Evolutionary conservation across 176 grass and related monocot genomes (phyloP), one percentile per base, ranked within the genome.

Genomic region (Melocanna baccifera): DNA sequence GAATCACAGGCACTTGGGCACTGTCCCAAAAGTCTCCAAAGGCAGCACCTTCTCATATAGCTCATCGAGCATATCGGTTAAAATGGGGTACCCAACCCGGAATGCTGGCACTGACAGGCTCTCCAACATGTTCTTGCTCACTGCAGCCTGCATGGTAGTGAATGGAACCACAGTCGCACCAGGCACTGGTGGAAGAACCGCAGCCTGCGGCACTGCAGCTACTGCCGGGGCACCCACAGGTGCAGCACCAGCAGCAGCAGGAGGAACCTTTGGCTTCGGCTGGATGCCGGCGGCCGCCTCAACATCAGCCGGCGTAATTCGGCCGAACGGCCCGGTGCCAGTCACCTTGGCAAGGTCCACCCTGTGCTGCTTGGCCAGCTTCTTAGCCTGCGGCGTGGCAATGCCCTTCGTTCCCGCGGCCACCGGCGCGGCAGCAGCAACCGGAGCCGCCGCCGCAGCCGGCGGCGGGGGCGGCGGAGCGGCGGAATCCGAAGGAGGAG

Each of bases 91-190:
- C 5, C 97, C 97, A 5, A 99, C 93, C 7, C 91, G 78, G 81
- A 96, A 99, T 81, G 88, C 68, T 1, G 97, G 97, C 58, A 99
- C 91, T 5, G 90, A 83, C 40, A 99, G 84, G 78, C 89, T 99
- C 81, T 92, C 97, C 74, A 94, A 76, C 97, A 99, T 99, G 91
- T 99, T 99, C 86, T 96, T 99, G 81, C 89, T 94, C 83, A 99
- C 91, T 9, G 90, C 97, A 14, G 79, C 83, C 75, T 94, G 97
- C 97, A 96, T 92, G 4, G 91, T 75, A 12, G 93, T 96, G 84
- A 99, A 99, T 47, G 93, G 91, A 76, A 94, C 97, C 50, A 96
- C 81, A 0, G 85, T 96, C 2, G 93, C 87, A 36, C 97, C 97
- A 55, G 89, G 89, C 69, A 96, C 81, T 1, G 83, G 89, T 2